Conservation (phyloP, 306 rosid species). For the Lablab purpureus region DNA sequence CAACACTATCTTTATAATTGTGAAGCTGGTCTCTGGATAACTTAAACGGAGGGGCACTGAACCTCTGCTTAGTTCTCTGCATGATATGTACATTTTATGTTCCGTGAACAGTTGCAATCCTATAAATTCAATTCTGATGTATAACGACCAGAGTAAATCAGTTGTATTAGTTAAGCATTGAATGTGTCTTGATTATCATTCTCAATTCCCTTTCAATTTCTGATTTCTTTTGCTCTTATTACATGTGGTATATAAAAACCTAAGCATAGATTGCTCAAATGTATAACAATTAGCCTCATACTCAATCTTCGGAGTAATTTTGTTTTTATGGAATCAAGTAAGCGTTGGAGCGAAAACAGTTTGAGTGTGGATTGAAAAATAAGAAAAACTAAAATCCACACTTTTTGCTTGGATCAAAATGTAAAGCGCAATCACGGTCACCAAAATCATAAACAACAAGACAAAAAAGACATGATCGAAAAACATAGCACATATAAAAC, state of each 20-base stretch:
- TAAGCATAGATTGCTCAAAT: not conserved
- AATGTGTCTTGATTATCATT: conserved; percentile 1
- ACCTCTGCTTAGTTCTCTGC: conserved; percentile 16
- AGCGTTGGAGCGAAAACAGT: not conserved
- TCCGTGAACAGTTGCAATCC: not conserved
- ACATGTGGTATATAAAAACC: not conserved
- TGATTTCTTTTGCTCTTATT: not conserved
- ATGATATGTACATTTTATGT: conserved; percentile 23
- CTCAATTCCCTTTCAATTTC: conserved; percentile 2
- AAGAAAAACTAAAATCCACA: not conserved
- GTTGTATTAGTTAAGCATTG: not conserved
- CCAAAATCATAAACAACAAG: not conserved
- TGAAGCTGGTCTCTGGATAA: conserved; percentile 73
- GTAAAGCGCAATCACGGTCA: not conserved
- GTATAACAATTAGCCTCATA: not conserved
- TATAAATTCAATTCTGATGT: conserved; percentile 12
- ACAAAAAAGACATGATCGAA: not conserved
- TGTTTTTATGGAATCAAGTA: not conserved
- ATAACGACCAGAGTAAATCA: conserved; percentile 14
- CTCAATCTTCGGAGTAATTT: not conserved
- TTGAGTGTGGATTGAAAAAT: not conserved
- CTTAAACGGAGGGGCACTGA: conserved; percentile 2
- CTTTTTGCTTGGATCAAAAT: not conserved
- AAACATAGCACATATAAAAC: not conserved
- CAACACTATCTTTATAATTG: conserved; percentile 55